Percentiles rank a stretch among this genome's conserved stretches.
phyloP scores from a whole-genome alignment of 2,329 filamentous ascomycete species.

The Aspergillus latus region DNA sequence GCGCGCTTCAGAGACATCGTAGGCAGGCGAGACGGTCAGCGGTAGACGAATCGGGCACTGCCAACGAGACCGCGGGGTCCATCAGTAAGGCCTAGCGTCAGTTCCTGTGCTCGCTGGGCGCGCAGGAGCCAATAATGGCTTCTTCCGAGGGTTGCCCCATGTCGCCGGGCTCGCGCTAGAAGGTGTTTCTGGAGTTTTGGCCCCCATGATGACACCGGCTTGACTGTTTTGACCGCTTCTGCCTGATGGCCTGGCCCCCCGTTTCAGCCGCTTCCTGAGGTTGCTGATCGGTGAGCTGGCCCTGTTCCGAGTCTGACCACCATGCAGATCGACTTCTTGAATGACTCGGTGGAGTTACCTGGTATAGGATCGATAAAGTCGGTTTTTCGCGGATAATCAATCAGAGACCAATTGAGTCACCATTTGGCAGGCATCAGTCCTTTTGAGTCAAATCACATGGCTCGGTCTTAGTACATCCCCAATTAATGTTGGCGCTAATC shows the following conservation, averaged over 20 bases:
- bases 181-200: slow-evolving; percentile 3
- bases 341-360: neutral
- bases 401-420: neutral
- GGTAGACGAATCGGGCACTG: slow-evolving; percentile 18
- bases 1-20: neutral
- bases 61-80: slow-evolving; percentile 20
- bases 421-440: neutral
- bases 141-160: neutral
- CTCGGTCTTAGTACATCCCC: neutral
- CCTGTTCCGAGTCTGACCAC: neutral
- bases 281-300: slow-evolving; percentile 7
- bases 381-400: neutral
- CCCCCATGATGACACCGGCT: slow-evolving; percentile 12
- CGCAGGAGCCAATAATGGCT: slow-evolving; percentile 2
- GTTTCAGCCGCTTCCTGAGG: slow-evolving; percentile 4
- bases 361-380: neutral
- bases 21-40: slow-evolving; percentile 10
- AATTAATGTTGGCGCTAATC: neutral
- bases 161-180: neutral
- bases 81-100: slow-evolving; percentile 28
- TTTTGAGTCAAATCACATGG: neutral
- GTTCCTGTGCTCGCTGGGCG: neutral
- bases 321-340: neutral
- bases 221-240: slow-evolving; percentile 29
- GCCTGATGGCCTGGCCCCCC: slow-evolving; percentile 7